A percentile compares a stretch with the other conserved stretches of the same genome.
These are phyloP conservation scores for Ammopiptanthus mongolicus DNA, from an alignment of 306 rosid species.

Conservation along the genomic window DNA sequence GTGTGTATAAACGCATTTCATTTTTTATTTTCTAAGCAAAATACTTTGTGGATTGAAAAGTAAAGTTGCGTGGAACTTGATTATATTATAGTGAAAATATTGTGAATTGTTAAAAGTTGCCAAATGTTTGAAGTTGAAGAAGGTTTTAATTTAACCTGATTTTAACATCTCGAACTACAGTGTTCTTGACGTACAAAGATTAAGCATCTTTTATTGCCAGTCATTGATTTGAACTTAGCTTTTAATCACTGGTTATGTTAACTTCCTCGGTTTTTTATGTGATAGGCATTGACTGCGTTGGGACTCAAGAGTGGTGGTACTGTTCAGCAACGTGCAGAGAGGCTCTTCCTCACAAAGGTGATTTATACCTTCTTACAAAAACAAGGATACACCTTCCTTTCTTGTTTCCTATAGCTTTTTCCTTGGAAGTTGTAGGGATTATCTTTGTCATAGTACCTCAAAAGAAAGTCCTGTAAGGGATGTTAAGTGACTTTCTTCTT, in stretches of 20 bases:
- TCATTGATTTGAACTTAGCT: neutral
- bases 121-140: neutral
- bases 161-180: constrained; percentile 4
- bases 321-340: constrained; percentile 93
- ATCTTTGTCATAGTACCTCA: neutral
- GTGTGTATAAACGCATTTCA: neutral
- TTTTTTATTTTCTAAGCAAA: neutral
- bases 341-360: constrained; percentile 94
- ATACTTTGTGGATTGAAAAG: neutral
- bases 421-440: neutral
- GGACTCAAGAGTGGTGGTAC: constrained; percentile 94
- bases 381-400: neutral
- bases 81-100: neutral
- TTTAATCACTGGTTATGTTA: neutral
- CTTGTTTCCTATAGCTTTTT: neutral
- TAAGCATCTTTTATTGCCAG: neutral
- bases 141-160: neutral
- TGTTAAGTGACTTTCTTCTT: neutral
- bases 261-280: neutral
- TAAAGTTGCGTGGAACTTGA: neutral
- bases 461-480: neutral
- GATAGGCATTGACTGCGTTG: constrained; percentile 70
- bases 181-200: neutral
- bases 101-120: neutral
- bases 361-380: neutral